Base-by-base conservation (phyloP, 192 early-diverging fungal genomes). In the Coemansia sp. region DNA sequence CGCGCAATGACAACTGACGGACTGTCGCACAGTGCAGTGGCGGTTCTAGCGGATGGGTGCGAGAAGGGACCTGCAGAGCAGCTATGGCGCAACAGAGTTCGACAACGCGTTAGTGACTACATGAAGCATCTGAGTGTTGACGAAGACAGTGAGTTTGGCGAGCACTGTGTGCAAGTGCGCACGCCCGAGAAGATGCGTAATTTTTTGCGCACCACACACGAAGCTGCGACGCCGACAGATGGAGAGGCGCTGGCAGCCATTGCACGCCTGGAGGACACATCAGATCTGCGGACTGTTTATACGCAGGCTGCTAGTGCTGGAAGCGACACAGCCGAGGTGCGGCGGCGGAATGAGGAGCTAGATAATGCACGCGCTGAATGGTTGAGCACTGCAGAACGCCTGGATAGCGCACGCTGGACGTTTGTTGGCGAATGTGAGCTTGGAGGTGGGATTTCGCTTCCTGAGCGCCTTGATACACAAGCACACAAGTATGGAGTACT, bases 181-280 rank as follows among this genome's bases (percentile, higher is more conserved):
- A 87, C 84, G 1, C 68, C 83, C 4, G 69, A 79, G n/a, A 86
- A 85, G 20, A 92, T 90, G 89, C 64, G 59, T 17, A 32, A 14
- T 17, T 82, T 82, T 31, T 24, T 72, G n/a, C 32, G 50, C 51
- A 20, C 57, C 5, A 24, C 71, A 9, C 79, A 82, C 54, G 74
- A 81, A 22, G 52, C 51, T 10, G 27, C 23, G n/a, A 74, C 68
- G 46, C 14, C 33, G 21, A 42, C 70, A 8, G 42, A 30, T 20
- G 57, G 17, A 2, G 29, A 62, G n/a, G 78, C 71, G 8, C 8
- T 70, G 29, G 56, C 33, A 30, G 61, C 56, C 46, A 66, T 75
- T 42, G 67, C 24, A 23, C 69, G 67, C 29, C 67, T 66, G 32
- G 64, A 30, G 1, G 64, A 75, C 54, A 75, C 75, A 10, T 54